phyloP scores from a whole-genome alignment of 2,329 filamentous ascomycete genomes.

The Cordyceps pruinosa region DNA sequence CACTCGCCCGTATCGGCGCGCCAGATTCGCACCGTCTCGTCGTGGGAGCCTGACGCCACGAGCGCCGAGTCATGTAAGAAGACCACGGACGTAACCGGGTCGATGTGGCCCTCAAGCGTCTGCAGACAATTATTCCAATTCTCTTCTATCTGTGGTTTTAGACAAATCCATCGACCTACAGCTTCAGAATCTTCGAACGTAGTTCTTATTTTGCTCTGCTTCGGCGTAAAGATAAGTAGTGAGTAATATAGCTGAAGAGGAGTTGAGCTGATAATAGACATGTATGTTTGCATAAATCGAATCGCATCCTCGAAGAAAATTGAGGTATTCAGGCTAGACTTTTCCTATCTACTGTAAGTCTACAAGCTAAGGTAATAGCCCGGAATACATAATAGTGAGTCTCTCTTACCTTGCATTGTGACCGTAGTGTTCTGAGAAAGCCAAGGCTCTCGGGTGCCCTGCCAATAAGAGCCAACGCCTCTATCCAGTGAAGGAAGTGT shows the following conservation, averaged over 20 bases:
- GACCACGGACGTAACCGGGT: background rate
- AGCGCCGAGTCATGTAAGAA: background rate
- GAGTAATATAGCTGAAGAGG: constrained; percentile 3
- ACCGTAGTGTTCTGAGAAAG: background rate
- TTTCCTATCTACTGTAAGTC: background rate
- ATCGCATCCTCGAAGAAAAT: background rate
- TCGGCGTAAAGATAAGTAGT: background rate
- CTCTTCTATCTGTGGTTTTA: background rate
- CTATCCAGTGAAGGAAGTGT: background rate
- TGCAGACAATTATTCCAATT: background rate
- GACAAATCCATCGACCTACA: background rate
- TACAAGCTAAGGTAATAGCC: no score
- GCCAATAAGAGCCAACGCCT: background rate
- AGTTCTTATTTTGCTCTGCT: background rate
- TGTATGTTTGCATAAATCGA: background rate
- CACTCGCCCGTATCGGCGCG: background rate
- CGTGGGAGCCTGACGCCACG: background rate
- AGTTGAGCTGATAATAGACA: background rate
- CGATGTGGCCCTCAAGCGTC: background rate
- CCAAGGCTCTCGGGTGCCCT: background rate
- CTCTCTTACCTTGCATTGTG: background rate
- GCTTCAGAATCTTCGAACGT: background rate
- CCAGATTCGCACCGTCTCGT: background rate
- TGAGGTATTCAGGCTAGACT: background rate
- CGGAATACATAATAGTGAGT: background rate